These are phyloP conservation scores for Lithohypha guttulata DNA, from an alignment of 2,329 filamentous ascomycete species.

Conservation along the genomic window DNA sequence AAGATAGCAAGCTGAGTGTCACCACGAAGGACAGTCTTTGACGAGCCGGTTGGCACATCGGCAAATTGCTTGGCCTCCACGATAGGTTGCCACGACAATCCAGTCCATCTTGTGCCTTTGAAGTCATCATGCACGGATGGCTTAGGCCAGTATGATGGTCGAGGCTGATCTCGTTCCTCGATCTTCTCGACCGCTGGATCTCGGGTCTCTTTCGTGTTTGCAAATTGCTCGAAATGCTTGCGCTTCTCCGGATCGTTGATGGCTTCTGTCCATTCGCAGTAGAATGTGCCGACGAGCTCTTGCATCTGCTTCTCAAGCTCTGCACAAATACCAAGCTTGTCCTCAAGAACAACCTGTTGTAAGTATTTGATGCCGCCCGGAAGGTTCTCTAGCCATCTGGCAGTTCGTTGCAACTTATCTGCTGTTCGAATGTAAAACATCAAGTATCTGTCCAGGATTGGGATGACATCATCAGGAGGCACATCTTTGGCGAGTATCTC, in stretches of 20 bases:
- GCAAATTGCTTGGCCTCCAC: constrained; percentile 60
- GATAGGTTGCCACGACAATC: constrained; percentile 67
- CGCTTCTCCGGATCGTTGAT: constrained; percentile 57
- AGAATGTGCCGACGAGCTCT: constrained; percentile 70
- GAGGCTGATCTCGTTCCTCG: constrained; percentile 58
- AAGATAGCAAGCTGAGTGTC: constrained; percentile 85
- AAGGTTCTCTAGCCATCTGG: constrained; percentile 73
- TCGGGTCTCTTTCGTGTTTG: constrained; percentile 63
- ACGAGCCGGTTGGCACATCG: constrained; percentile 59
- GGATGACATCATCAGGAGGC: constrained; percentile 66
- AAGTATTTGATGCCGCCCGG: constrained; percentile 78
- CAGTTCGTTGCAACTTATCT: constrained; percentile 80
- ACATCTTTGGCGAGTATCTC: constrained; percentile 82
- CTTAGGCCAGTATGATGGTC: constrained; percentile 69
- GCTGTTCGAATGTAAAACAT: constrained; percentile 92
- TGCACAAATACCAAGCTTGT: constrained; percentile 74
- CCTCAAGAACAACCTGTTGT: constrained; percentile 68
- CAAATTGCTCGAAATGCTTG: constrained; percentile 69
- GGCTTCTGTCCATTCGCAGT: constrained; percentile 85
- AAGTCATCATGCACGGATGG: constrained; percentile 62
- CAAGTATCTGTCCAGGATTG: constrained; percentile 77
- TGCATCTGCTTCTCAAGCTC: constrained; percentile 82
- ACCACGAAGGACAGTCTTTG: constrained; percentile 68
- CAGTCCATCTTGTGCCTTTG: constrained; percentile 54
- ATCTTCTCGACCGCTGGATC: constrained; percentile 57